Base-by-base conservation (phyloP, 164 flowering plant genomes). In the Chimonanthus praecox region DNA sequence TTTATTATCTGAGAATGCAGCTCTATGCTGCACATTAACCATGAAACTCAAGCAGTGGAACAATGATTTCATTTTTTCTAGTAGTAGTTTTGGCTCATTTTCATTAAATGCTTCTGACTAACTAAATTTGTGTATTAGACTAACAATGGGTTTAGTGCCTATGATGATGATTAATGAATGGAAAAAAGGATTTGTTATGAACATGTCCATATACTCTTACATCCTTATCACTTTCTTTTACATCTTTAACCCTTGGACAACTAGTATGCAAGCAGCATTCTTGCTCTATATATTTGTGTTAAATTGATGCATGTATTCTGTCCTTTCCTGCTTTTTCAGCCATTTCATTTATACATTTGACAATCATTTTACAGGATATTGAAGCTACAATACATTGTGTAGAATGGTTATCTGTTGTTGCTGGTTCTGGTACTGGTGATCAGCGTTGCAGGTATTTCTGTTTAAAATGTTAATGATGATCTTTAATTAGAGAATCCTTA, bases 371-470 rank as follows among this genome's bases (percentile, higher is more conserved):
- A 73, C 94, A 96, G 99, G 99, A 96, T 82, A 88, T 96, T 87
- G 99, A 96, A 89, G 97, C 99, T 75, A 91, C 98, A 71, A 90
- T 96, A 88, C 99, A 96, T 86, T 96, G 99, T 88, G 98, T 97
- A 79, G 99, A 96, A 79, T 96, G 99, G 99, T 90, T 96, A 18
- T 94, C 92, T 76, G 94, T 94, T 86, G 94, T 96, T 64, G 98
- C 98, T 74, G 99, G 98, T 68, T 94, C 94, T 82, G 91, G 97
- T 81, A 88, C 92, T 15, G 93, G 99, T 72, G 97, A 94, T 43
- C 97, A 87, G 72, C 87, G 99, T 67, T 73, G 85, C 70, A 92
- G 99, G 99, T 96, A 87, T 66, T 10, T 54, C n/a, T 54, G 15
- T 16, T 54, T 54, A 7, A 16, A 54, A 54, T 54, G 5, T 16